phyloP scores from a whole-genome alignment of 176 grass and related monocot genomes.

The Metroxylon sagu region DNA sequence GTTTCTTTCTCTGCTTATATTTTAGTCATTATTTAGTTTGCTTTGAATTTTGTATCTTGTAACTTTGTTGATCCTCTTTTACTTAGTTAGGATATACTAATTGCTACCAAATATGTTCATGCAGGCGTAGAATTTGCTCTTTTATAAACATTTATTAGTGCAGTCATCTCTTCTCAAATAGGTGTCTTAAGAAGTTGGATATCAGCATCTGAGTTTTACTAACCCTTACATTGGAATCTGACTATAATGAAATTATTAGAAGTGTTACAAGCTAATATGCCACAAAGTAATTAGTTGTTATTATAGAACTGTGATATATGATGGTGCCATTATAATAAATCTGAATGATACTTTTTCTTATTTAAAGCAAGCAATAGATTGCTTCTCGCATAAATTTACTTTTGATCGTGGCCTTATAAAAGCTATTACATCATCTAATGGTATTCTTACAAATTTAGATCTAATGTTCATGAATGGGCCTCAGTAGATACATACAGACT shows the following conservation, averaged over 20 bases:
- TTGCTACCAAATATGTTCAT: conserved; percentile 32
- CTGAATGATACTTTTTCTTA: conserved; percentile 24
- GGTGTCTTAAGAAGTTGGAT: conserved; percentile 7
- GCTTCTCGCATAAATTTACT: conserved; percentile 25
- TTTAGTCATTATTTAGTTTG: conserved; percentile 46
- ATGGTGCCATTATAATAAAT: conserved; percentile 23
- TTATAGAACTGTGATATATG: conserved; percentile 18
- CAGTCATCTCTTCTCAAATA: conserved; percentile 29
- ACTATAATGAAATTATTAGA: conserved; percentile 38
- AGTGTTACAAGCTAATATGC: conserved; percentile 23
- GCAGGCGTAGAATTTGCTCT: not conserved
- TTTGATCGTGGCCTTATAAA: conserved; percentile 19
- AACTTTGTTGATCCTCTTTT: conserved; percentile 20
- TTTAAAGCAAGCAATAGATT: conserved; percentile 14
- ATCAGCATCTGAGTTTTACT: conserved; percentile 23
- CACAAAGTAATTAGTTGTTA: conserved; percentile 37
- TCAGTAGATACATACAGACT: conserved; percentile 42
- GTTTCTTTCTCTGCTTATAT: conserved; percentile 40
- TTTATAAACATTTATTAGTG: conserved; percentile 31
- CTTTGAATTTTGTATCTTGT: conserved; percentile 34
- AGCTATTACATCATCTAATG: conserved; percentile 21
- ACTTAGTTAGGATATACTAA: conserved; percentile 19
- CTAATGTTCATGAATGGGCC: conserved; percentile 16
- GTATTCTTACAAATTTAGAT: conserved; percentile 14
- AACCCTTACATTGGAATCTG: conserved; percentile 36